Evolutionary conservation across 2,329 filamentous ascomycete genomes (phyloP).

Genomic region (Sclerotinia glacialis): DNA sequence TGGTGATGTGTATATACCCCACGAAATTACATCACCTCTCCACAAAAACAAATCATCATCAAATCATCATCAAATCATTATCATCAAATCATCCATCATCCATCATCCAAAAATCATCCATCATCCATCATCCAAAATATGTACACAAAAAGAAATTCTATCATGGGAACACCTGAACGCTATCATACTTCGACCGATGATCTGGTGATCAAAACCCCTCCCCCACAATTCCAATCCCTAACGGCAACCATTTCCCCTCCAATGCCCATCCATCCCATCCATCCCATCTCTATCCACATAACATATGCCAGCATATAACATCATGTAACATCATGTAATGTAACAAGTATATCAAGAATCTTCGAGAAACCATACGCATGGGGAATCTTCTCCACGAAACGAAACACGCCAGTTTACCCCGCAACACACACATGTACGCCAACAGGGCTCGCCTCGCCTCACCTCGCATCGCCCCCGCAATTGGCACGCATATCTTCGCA

Average conservation of each 20-base stretch:
- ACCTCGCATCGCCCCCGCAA: neutral
- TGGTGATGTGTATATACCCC: no score
- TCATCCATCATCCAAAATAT: no score
- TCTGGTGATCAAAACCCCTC: slow-evolving; percentile 5
- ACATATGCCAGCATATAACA: no score
- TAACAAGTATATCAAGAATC: neutral
- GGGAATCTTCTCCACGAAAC: no score
- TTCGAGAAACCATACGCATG: neutral
- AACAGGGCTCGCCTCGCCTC: no score
- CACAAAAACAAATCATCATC: no score
- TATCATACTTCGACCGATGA: slow-evolving; percentile 2
- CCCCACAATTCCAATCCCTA: neutral
- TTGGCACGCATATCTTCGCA: neutral
- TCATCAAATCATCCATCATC: no score
- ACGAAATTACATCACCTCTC: no score
- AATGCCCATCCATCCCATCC: neutral
- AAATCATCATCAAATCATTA: no score
- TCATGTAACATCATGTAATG: no score
- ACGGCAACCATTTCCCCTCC: neutral
- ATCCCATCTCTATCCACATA: neutral
- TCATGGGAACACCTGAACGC: neutral
- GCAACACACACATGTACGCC: neutral
- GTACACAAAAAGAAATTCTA: no score
- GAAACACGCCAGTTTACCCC: neutral
- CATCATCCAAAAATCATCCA: no score